Conservation (phyloP, 805 yeast species). For the Ogataea thermomethanolica region DNA sequence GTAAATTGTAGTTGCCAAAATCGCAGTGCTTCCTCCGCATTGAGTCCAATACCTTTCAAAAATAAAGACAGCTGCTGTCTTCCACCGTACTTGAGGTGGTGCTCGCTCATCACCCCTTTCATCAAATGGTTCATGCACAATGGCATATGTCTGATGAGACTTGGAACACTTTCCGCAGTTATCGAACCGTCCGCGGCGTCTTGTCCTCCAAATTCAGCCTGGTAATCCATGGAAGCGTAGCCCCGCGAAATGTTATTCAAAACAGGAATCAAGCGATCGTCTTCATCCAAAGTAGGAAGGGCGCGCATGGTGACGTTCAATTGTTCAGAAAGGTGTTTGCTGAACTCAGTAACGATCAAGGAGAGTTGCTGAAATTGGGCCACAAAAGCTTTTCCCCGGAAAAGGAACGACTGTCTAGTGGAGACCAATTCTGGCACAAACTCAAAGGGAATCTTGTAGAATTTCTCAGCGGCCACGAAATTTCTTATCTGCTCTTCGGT, state of each 20-base stretch:
- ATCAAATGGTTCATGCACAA: slow-evolving; percentile 55
- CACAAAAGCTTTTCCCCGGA: slow-evolving; percentile 74
- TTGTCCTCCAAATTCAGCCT: slow-evolving; percentile 20
- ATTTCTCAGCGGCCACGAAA: slow-evolving; percentile 57
- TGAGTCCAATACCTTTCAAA: slow-evolving; percentile 84
- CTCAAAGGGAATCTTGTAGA: slow-evolving; percentile 85
- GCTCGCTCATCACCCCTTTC: slow-evolving; percentile 58
- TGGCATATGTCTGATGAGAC: slow-evolving; percentile 68
- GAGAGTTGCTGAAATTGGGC: slow-evolving; percentile 79
- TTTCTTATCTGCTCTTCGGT: slow-evolving; percentile 50
- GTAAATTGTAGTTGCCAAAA: slow-evolving; percentile 82
- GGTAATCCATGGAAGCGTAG: slow-evolving; percentile 53
- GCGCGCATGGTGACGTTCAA: slow-evolving; percentile 69
- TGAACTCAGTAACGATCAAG: slow-evolving; percentile 66
- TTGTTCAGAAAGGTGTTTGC: slow-evolving; percentile 45
- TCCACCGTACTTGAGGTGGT: slow-evolving; percentile 78
- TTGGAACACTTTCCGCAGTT: slow-evolving; percentile 57
- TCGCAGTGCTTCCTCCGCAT: slow-evolving; percentile 79
- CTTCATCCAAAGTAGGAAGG: slow-evolving; percentile 84
- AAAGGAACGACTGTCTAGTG: slow-evolving; percentile 63
- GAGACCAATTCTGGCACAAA: slow-evolving; percentile 75
- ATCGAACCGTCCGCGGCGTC: slow-evolving; percentile 33
- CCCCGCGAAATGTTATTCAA: slow-evolving; percentile 74
- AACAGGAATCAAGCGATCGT: slow-evolving; percentile 82
- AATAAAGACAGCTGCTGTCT: slow-evolving; percentile 85